Evolutionary conservation across 306 rosid species (phyloP), one percentile per base, ranked within the genome.

Genomic region (Casuarina equisetifolia): DNA sequence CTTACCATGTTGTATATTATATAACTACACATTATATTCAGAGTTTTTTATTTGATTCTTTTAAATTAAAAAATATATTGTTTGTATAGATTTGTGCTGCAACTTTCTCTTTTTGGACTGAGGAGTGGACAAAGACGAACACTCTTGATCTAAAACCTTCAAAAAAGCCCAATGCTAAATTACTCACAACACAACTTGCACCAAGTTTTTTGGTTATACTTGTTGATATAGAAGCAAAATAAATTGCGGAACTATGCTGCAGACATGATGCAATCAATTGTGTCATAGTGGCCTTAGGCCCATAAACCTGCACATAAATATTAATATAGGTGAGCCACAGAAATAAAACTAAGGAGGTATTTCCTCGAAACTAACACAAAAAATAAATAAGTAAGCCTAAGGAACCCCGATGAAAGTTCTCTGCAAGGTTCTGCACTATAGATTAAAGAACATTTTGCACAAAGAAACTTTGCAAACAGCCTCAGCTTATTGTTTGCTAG

Each of bases 241-340:
- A 4, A 16, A 66, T 42, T 66, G 71, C n/a, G 35, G 4, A 66
- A 66, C 48, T 76, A 87, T 52, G 91, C 85, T 69, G 80, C 82
- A 53, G 87, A 76, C 81, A 80, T 80, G 79, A 93, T 80, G 89
- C 94, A 91, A 32, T 91, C 96, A 25, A 93, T 93, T 45, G 97
- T 96, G 97, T 93, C 97, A 93, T 93, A 51, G 97, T 92, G 68
- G 90, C 93, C 78, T 92, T 96, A 0, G 93, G 97, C 38, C 97
- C 97, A 80, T 86, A 92, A 69, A 92, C 92, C 97, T 92, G 84
- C 78, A 87, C 32, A 45, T 76, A 74, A 73, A 76, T 20, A 49
- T 62, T 46, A 57, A 76, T 9, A 76, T 35, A 52, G 59, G 69
- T 78, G 68, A 58, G 20, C 42, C 70, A 70, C 39, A 40, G 50